Evolutionary conservation across 441 rosid genomes (phyloP).

Genomic region (Iberis amara): DNA sequence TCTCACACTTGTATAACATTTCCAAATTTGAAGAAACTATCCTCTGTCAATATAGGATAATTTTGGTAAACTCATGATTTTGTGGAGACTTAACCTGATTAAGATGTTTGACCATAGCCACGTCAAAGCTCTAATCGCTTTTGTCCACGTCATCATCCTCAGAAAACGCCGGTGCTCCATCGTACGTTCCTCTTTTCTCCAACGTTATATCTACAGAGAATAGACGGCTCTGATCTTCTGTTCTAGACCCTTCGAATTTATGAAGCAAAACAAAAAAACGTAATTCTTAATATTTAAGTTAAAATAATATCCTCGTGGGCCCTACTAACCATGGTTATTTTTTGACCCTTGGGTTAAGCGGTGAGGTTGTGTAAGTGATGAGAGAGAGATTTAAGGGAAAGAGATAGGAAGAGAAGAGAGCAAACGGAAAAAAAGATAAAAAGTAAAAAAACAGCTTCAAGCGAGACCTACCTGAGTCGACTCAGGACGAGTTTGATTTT

Average conservation of each 20-base stretch:
- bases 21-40: conserved; percentile 14
- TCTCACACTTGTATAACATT: background rate
- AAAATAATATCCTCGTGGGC: background rate
- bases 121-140: conserved; percentile 31
- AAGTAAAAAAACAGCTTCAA: conserved; percentile 20
- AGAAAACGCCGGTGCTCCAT: conserved; percentile 21
- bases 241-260: conserved; percentile 26
- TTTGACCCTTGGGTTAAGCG: conserved; percentile 27
- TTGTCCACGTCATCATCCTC: conserved; percentile 25
- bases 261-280: conserved; percentile 2
- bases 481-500: conserved; percentile 26
- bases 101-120: conserved; percentile 32
- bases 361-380: conserved; percentile 18
- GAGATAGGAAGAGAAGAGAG: conserved; percentile 11
- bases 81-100: conserved; percentile 13
- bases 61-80: conserved; percentile 13
- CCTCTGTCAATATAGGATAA: conserved; percentile 6
- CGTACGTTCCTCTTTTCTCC: conserved; percentile 9
- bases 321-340: conserved; percentile 28
- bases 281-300: background rate
- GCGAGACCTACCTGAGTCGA: conserved; percentile 29
- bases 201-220: background rate
- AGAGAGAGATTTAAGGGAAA: conserved; percentile 13
- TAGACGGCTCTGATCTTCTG: conserved; percentile 12
- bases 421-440: background rate